Evolutionary conservation across 257 asterid genomes (phyloP).

Genomic region (Mitragyna speciosa): DNA sequence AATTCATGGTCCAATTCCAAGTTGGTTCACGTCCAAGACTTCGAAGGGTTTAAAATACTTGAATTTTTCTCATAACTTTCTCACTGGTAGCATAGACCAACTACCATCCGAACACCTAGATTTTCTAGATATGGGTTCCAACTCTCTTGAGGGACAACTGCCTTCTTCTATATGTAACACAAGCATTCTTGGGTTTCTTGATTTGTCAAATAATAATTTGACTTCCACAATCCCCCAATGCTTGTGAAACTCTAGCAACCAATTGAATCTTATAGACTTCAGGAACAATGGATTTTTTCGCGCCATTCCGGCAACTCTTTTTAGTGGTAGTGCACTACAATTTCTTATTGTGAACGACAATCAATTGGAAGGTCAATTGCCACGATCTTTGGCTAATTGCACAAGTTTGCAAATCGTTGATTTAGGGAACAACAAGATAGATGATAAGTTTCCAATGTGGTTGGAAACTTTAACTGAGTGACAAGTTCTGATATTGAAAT

Average conservation of each 20-base stretch:
- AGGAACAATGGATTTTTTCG: too few species aligned
- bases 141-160: constrained; percentile 10
- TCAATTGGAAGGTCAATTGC: too few species aligned
- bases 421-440: too few species aligned
- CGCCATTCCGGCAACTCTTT: too few species aligned
- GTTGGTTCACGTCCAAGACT: background rate
- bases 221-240: constrained; percentile 13
- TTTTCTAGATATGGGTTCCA: constrained; percentile 3
- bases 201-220: constrained; percentile 9
- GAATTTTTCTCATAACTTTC: background rate
- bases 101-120: background rate
- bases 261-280: too few species aligned
- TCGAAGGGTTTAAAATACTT: background rate
- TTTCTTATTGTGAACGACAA: too few species aligned
- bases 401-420: too few species aligned
- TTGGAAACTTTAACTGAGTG: too few species aligned
- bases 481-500: too few species aligned
- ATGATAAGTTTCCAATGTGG: too few species aligned
- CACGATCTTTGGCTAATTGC: too few species aligned
- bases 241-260: background rate
- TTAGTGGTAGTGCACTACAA: too few species aligned
- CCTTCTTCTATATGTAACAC: background rate
- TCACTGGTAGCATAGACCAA: background rate
- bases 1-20: background rate
- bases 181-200: background rate